A percentile compares a stretch with the other conserved stretches of the same genome.
These are phyloP conservation scores for Rubia balearica DNA, from an alignment of 305 asterid species.

Conservation along the genomic window DNA sequence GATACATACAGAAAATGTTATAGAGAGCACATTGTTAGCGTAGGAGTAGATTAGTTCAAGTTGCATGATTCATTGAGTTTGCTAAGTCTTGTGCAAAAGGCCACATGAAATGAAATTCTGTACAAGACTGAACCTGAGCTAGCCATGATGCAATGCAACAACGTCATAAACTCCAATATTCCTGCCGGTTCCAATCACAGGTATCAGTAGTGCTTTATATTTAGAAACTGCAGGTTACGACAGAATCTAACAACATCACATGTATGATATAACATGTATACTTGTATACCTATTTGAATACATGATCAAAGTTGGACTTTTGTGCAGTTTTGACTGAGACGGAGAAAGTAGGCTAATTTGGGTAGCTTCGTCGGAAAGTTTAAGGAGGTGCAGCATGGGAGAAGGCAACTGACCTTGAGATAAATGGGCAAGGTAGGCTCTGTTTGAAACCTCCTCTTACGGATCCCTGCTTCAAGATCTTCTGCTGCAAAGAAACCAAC, in stretches of 20 bases:
- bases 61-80: neutral
- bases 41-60: neutral
- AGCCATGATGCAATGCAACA: slow-evolving; percentile 36
- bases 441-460: slow-evolving; percentile 59
- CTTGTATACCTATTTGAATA: no score
- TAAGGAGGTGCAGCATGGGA: slow-evolving; percentile 2
- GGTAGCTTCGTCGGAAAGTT: slow-evolving; percentile 6
- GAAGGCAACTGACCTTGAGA: slow-evolving; percentile 57
- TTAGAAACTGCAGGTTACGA: no score
- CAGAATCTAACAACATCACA: no score
- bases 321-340: neutral
- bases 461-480: slow-evolving; percentile 78
- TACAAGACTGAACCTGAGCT: slow-evolving; percentile 77
- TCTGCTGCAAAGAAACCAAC: slow-evolving; percentile 40
- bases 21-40: no score
- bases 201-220: slow-evolving; percentile 19
- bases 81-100: slow-evolving; percentile 70
- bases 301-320: neutral
- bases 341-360: neutral
- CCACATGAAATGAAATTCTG: slow-evolving; percentile 57
- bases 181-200: slow-evolving; percentile 55
- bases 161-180: slow-evolving; percentile 30
- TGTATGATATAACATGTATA: no score
- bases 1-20: neutral
- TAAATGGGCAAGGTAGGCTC: slow-evolving; percentile 86